phyloP scores from a whole-genome alignment of 805 yeast genomes.

The Spathaspora sp. region DNA sequence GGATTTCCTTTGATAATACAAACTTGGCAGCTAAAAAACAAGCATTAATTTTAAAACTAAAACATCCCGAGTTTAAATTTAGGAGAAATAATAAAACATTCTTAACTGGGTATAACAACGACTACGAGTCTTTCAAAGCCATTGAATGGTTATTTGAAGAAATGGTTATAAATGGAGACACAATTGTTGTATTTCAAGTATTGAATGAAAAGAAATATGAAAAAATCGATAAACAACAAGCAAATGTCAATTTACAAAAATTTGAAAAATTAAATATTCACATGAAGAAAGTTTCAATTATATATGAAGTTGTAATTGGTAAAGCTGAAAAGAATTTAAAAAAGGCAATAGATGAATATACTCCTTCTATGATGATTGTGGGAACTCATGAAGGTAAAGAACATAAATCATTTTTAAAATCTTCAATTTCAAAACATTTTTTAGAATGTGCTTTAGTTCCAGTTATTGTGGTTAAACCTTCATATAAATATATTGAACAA shows the following conservation, averaged over 20 bases:
- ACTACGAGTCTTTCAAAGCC: conserved; percentile 34
- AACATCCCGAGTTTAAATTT: conserved; percentile 40
- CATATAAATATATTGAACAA: conserved; percentile 26
- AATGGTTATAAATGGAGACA: conserved; percentile 41
- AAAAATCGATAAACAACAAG: conserved; percentile 25
- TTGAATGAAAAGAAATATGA: conserved; percentile 30
- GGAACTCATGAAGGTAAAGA: conserved; percentile 36
- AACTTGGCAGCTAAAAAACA: conserved; percentile 23
- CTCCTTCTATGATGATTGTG: conserved; percentile 44
- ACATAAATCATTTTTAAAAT: conserved; percentile 23
- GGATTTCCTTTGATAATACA: conserved; percentile 40
- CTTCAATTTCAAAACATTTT: conserved; percentile 37
- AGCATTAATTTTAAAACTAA: conserved; percentile 37
- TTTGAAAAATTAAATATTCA: conserved; percentile 33
- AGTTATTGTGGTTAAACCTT: conserved; percentile 41
- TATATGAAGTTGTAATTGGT: conserved; percentile 39
- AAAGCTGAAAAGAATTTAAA: conserved; percentile 37
- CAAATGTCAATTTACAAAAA: conserved; percentile 23
- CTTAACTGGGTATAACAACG: conserved; percentile 37
- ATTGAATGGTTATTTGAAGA: conserved; percentile 44
- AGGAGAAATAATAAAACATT: conserved; percentile 42
- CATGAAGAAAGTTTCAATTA: conserved; percentile 33
- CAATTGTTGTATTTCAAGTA: conserved; percentile 38
- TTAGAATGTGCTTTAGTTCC: conserved; percentile 43
- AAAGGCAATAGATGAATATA: conserved; percentile 37